Conservation (phyloP, 78 protist genomes). For the Dictyostelium brefeldianum region DNA sequence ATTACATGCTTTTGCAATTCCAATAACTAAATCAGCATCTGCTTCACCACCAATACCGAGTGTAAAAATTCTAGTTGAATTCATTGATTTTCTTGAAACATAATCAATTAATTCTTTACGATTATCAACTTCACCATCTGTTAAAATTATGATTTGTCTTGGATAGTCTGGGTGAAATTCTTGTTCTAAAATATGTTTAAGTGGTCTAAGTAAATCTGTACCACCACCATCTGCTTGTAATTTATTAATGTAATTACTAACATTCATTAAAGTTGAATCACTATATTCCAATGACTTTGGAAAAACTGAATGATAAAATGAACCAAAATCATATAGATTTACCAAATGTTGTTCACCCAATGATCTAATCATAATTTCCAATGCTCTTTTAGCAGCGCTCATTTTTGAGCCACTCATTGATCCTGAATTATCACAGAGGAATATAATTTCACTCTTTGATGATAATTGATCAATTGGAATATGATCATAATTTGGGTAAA, state of each 20-base stretch:
- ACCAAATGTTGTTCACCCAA: conserved; percentile 45
- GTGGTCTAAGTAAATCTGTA: conserved; percentile 49
- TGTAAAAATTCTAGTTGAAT: conserved; percentile 67
- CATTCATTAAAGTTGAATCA: conserved; percentile 16
- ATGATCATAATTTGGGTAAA: conserved; percentile 1
- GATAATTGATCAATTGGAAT: conserved; percentile 1
- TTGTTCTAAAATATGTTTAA: conserved; percentile 28
- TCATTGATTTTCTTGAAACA: conserved; percentile 41
- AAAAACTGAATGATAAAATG: neutral
- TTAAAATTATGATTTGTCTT: conserved; percentile 63
- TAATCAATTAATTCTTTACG: conserved; percentile 17
- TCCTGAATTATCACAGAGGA: conserved; percentile 61
- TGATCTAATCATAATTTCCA: conserved; percentile 40
- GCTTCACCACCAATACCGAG: conserved; percentile 76
- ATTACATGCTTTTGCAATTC: conserved; percentile 46
- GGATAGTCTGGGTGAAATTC: conserved; percentile 37
- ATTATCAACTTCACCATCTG: conserved; percentile 66
- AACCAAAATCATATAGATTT: conserved; percentile 65
- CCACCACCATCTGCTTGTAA: conserved; percentile 67
- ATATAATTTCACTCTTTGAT: conserved; percentile 32
- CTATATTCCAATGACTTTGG: neutral
- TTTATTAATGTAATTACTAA: neutral
- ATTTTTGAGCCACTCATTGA: conserved; percentile 54
- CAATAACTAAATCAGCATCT: conserved; percentile 60
- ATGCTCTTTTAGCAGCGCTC: conserved; percentile 15